Base-by-base conservation (phyloP, 75 land plant genomes). In the Cryptomeria japonica region DNA sequence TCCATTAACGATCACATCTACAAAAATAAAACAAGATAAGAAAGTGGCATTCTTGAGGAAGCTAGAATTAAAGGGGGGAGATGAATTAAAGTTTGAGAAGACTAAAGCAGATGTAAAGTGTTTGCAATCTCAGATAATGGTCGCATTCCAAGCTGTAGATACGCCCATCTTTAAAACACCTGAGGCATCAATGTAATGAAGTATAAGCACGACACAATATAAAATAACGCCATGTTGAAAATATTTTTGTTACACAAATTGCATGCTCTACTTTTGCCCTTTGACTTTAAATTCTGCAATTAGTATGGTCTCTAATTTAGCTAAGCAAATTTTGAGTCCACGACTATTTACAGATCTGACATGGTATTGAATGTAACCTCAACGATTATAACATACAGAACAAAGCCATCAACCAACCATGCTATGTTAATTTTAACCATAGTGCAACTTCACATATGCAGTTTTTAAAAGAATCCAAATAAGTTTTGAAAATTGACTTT, bases 1-100 rank as follows among this genome's bases (percentile, higher is more conserved):
- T n/a, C n/a, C n/a, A n/a, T n/a, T n/a, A n/a, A n/a, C n/a, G n/a
- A n/a, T n/a, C n/a, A n/a, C n/a, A 87, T 85, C 78, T 10, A 84
- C 90, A 15, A 93, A 94, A 87, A 85, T 87, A 37, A 97, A 96
- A 87, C 95, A 95, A 87, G 96, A 96, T 92, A 98, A 94, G 90
- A 94, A 90, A 88, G 90, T 90, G 72, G 86, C 83, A 13, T 42
- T 89, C 87, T 88, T 96, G 51, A 91, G 96, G 92, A 94, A 94
- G 87, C 95, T 94, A 75, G 99, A 98, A 86, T 80, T 90, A 39
- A 94, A 93, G 85, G 96, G 96, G 28, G 93, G 90, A 73, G 97
- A 97, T 58, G 90, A 92, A 73, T 32, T 90, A 77, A 93, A 94
- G 88, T 90, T 94, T 80, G 99, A 95, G 91, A 97, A 93, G 89